phyloP scores from a whole-genome alignment of 805 yeast species.

The Saturnispora dispora region DNA sequence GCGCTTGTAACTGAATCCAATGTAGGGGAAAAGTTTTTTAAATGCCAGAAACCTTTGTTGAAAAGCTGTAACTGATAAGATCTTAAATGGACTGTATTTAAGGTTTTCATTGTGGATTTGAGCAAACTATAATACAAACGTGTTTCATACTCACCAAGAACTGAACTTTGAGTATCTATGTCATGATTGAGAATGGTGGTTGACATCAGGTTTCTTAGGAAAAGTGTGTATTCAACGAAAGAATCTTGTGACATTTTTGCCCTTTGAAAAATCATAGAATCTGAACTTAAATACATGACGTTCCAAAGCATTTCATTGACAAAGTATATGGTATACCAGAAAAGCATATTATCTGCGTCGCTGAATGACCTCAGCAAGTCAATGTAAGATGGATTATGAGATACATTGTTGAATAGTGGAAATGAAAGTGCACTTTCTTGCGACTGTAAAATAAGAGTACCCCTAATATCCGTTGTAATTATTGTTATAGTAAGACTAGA shows the following conservation, averaged over 20 bases:
- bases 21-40: conserved; percentile 17
- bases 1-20: conserved; percentile 16
- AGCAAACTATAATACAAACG: conserved; percentile 17
- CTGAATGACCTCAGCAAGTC: neutral
- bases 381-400: neutral
- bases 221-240: conserved; percentile 33
- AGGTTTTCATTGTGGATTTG: conserved; percentile 34
- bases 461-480: neutral
- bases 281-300: conserved; percentile 2
- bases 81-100: conserved; percentile 57
- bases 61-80: conserved; percentile 54
- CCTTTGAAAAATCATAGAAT: neutral
- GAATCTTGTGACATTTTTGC: conserved; percentile 20
- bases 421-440: neutral
- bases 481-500: neutral
- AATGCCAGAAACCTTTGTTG: conserved; percentile 46
- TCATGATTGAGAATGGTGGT: conserved; percentile 24
- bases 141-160: conserved; percentile 5
- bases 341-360: neutral
- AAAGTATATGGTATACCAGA: neutral
- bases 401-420: neutral
- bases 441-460: neutral
- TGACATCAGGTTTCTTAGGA: conserved; percentile 43
- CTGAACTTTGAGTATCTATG: neutral
- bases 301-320: conserved; percentile 1